Evolutionary conservation across 2,329 filamentous ascomycete genomes (phyloP).

Genomic region (Aaosphaeria arxii): DNA sequence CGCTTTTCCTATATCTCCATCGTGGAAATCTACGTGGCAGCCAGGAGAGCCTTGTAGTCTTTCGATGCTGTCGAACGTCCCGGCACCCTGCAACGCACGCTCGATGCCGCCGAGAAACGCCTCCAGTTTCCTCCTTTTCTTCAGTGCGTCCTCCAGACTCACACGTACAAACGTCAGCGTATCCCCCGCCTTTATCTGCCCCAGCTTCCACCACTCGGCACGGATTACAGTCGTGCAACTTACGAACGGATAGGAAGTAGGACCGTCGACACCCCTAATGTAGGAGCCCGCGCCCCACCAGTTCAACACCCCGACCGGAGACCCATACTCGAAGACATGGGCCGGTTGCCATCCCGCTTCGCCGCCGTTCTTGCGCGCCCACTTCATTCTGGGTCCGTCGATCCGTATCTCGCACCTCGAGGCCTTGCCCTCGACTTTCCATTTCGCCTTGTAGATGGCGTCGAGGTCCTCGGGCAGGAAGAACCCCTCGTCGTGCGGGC

Average conservation of each 20-base stretch:
- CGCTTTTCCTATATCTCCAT: conserved; percentile 23
- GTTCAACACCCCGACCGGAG: conserved; percentile 56
- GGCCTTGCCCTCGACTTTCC: conserved; percentile 61
- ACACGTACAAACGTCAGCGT: conserved; percentile 51
- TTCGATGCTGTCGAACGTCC: conserved; percentile 16
- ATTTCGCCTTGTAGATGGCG: conserved; percentile 56
- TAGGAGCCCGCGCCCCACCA: conserved; percentile 61
- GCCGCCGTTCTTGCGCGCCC: conserved; percentile 58
- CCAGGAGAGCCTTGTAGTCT: conserved; percentile 14
- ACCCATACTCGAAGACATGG: conserved; percentile 54
- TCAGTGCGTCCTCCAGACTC: conserved; percentile 52
- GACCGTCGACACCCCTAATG: conserved; percentile 59
- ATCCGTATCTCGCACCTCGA: conserved; percentile 60
- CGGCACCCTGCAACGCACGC: conserved; percentile 26
- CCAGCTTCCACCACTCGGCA: conserved; percentile 60
- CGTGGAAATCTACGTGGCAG: conserved; percentile 24
- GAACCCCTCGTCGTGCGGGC: conserved; percentile 56
- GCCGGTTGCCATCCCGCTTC: conserved; percentile 63
- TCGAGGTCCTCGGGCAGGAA: conserved; percentile 52
- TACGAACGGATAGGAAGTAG: conserved; percentile 61
- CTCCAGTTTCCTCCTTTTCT: conserved; percentile 42
- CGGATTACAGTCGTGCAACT: conserved; percentile 55
- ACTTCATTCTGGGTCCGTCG: conserved; percentile 57
- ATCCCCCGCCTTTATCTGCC: conserved; percentile 60
- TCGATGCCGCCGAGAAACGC: conserved; percentile 45